Evolutionary conservation across 768 basidiomycete species (phyloP), one percentile per base, ranked within the genome.

Genomic region (Collybiopsis luxurians): DNA sequence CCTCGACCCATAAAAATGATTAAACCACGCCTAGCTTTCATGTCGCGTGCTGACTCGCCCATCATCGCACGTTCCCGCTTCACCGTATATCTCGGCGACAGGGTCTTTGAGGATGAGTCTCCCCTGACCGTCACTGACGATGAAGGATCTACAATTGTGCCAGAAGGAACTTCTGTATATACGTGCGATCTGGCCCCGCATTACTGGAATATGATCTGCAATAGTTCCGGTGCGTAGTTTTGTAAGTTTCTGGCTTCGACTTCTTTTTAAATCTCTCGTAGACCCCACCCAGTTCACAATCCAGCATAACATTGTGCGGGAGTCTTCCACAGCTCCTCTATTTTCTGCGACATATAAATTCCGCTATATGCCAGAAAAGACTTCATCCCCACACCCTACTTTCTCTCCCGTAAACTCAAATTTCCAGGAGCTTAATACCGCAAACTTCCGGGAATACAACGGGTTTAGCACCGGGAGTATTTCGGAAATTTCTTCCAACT

Each of bases 251-350:
- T 21, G 10, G 4, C n/a, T 44, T 42, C 44, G 53, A 57, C 48
- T 36, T 51, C 28, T 28, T 21, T 28, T 19, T n/a, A 12, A 43
- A 13, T 44, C 17, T 24, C 24, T 46, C 12, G 17, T 59, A 90
- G 89, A 90, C 68, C 85, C 86, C 21, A 82, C 85, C 3, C 69
- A 78, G 55, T 90, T 80, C 67, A 82, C 79, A 2, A 87, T 90
- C 63, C 70, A 82, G 42, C 89, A 90, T 65, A 81, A 86, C 49
- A 83, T 90, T 45, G 62, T 73, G 26, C 71, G 73, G 55, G 71
- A 73, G 4, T 26, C 31, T 39, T 26, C 36, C 31, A 12, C 31
- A 12, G 62, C 69, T 1, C 59, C 74, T 30, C 70, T 83, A 50
- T 86, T 85, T 68, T 82, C 81, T 12, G 83, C 84, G 7, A 74